These are phyloP conservation scores for Pseudogymnoascus sp. DNA, from an alignment of 2,329 filamentous ascomycete species.

Conservation along the genomic window DNA sequence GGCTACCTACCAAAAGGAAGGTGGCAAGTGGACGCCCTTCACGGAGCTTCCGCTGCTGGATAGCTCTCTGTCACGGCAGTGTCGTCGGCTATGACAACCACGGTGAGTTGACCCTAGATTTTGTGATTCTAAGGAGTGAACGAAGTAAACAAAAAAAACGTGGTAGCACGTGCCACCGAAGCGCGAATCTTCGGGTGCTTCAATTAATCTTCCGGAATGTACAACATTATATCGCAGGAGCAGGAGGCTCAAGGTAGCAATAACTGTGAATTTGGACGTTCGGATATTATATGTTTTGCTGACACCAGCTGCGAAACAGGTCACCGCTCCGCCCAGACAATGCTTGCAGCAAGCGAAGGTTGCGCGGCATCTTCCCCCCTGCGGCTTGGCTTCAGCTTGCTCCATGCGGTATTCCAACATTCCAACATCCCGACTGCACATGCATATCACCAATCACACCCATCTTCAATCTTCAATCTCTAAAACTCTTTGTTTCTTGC, in stretches of 20 bases:
- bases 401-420: neutral
- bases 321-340: constrained; percentile 4
- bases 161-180: constrained; percentile 6
- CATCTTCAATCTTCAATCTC: neutral
- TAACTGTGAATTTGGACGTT: neutral
- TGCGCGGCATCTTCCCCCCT: constrained; percentile 1
- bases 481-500: constrained; percentile 6
- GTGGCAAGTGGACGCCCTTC: neutral
- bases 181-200: constrained; percentile 5
- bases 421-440: neutral
- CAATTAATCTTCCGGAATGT: constrained; percentile 1
- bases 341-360: constrained; percentile 7
- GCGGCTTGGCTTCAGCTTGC: constrained; percentile 4
- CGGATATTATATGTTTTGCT: constrained; percentile 9
- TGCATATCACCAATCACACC: neutral
- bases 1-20: neutral
- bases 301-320: constrained; percentile 1
- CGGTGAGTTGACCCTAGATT: neutral
- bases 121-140: constrained; percentile 7
- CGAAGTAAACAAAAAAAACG: constrained; percentile 6
- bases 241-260: neutral
- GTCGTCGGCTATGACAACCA: neutral
- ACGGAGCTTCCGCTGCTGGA: neutral
- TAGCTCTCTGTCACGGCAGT: neutral
- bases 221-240: constrained; percentile 6